These are phyloP conservation scores for Prototheca stagnorum DNA, from an alignment of 163 green algal species.

Conservation along the genomic window DNA sequence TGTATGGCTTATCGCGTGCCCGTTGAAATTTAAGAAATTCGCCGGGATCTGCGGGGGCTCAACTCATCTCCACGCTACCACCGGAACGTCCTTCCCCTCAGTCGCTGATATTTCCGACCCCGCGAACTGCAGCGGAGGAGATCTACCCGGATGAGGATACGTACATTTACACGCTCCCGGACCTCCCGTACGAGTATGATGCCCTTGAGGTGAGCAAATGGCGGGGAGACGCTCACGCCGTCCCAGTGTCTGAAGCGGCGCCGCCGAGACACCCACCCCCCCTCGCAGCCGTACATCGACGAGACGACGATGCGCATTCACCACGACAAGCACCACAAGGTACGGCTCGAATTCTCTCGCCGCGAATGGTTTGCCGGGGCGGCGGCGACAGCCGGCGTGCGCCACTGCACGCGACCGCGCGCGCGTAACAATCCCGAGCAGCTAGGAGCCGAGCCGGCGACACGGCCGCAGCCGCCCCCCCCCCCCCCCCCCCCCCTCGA, in stretches of 20 bases:
- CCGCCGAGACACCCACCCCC: background rate
- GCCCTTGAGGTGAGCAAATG: conserved; percentile 35
- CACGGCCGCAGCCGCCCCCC: no score
- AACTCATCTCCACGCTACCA: no score
- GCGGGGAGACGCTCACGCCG: background rate
- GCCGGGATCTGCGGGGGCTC: no score
- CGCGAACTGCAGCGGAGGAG: no score
- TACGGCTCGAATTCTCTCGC: background rate
- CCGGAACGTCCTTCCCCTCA: no score
- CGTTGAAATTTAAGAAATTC: no score
- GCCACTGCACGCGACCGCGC: background rate
- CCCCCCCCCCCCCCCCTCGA: no score
- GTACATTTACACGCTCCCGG: conserved; percentile 35
- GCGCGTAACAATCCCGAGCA: background rate
- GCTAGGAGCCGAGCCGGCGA: no score
- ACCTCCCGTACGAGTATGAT: conserved; percentile 51
- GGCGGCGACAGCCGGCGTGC: background rate
- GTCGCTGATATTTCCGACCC: no score
- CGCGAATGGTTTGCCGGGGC: background rate
- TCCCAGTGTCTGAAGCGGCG: background rate
- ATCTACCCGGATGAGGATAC: no score
- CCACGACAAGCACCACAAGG: conserved; percentile 26
- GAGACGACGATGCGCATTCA: conserved; percentile 19
- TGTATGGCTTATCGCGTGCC: no score
- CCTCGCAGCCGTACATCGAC: conserved; percentile 18